A percentile compares a stretch with the other conserved stretches of the same genome.
Evolutionary conservation across 148 eudicot genomes (phyloP).

Genomic region (Gaultheria prostrata): DNA sequence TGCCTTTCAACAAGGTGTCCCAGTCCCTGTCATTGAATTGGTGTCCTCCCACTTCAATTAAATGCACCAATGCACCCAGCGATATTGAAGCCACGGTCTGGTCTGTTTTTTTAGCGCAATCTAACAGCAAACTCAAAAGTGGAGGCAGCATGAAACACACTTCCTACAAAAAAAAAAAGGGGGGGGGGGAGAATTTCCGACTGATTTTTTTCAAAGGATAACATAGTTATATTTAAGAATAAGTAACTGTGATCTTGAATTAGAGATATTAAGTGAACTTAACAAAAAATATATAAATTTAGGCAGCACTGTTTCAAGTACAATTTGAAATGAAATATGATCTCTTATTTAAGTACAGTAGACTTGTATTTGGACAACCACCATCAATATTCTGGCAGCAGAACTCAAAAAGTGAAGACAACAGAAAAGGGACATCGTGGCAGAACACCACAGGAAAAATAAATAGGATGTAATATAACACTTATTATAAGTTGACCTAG

Average conservation of each 20-base stretch:
- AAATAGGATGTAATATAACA: not conserved
- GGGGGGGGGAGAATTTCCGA: not conserved
- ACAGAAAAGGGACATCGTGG: not conserved
- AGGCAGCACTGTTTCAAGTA: slow-evolving; percentile 2
- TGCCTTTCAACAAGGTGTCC: slow-evolving; percentile 94
- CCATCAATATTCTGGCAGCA: not conserved
- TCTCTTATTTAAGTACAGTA: not conserved
- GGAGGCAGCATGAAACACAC: slow-evolving; percentile 97
- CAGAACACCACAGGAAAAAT: not conserved
- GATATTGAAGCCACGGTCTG: slow-evolving; percentile 95
- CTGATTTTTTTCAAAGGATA: not conserved
- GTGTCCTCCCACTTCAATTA: slow-evolving; percentile 98
- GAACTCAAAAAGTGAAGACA: not conserved
- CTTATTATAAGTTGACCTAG: not conserved
- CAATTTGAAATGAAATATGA: not conserved
- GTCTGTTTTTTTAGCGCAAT: slow-evolving; percentile 93
- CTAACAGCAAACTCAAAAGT: slow-evolving; percentile 81
- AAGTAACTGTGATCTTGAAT: slow-evolving; percentile 11
- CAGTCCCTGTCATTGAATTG: slow-evolving; percentile 91
- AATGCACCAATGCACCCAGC: slow-evolving; percentile 93
- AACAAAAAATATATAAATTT: not conserved
- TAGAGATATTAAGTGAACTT: not conserved
- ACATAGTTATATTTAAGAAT: slow-evolving; percentile 3
- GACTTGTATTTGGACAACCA: not conserved
- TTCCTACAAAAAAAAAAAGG: slow-evolving; percentile 46